Evolutionary conservation across 2,329 filamentous ascomycete species (phyloP).

Genomic region (Parasarocladium wereldwijsianum): DNA sequence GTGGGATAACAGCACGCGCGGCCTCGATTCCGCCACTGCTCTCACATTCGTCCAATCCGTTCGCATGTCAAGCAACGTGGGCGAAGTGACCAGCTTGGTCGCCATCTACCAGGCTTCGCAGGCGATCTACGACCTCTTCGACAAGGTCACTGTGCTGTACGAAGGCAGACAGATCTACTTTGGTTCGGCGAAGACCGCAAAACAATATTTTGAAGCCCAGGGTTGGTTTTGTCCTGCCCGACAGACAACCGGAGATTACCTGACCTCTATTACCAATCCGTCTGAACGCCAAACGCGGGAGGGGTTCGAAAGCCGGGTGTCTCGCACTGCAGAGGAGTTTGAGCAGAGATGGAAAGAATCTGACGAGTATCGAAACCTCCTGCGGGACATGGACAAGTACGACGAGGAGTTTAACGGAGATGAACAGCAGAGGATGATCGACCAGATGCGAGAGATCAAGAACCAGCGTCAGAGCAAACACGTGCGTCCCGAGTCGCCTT

Average conservation of each 20-base stretch:
- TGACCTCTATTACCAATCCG: conserved; percentile 54
- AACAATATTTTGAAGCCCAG: conserved; percentile 50
- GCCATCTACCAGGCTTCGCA: conserved; percentile 62
- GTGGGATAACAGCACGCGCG: conserved; percentile 65
- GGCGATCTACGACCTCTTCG: conserved; percentile 56
- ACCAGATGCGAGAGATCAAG: conserved; percentile 31
- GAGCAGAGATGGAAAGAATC: conserved; percentile 32
- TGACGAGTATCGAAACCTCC: conserved; percentile 24
- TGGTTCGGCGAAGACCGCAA: conserved; percentile 45
- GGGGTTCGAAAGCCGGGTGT: conserved; percentile 47
- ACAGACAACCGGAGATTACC: conserved; percentile 55
- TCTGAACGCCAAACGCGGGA: conserved; percentile 37
- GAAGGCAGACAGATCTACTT: conserved; percentile 69
- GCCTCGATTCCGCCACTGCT: conserved; percentile 60
- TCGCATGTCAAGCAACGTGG: conserved; percentile 48
- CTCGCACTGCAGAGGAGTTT: conserved; percentile 57
- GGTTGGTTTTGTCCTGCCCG: conserved; percentile 54
- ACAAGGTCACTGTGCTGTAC: conserved; percentile 62
- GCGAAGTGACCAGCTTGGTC: conserved; percentile 45
- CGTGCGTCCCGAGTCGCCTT: conserved; percentile 38
- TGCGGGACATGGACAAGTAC: conserved; percentile 33
- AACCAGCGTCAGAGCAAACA: conserved; percentile 35
- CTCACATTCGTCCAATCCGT: conserved; percentile 58
- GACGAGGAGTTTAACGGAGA: conserved; percentile 29
- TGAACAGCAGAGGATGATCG: conserved; percentile 20